Conservation (phyloP, 495 filamentous ascomycete species). For the Talaromyces ruber region DNA sequence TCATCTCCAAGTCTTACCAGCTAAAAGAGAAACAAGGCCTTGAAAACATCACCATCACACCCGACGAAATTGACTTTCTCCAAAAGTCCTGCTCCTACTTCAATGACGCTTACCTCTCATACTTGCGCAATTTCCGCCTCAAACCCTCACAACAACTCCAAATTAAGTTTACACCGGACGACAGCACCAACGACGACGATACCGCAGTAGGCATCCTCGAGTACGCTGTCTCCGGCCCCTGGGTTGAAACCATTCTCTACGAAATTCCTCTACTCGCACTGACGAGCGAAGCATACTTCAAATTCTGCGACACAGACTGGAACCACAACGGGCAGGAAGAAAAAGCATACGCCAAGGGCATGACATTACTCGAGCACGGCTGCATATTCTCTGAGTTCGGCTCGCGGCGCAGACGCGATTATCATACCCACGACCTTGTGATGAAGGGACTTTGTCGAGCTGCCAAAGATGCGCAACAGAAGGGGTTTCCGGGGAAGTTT, state of each 20-base stretch:
- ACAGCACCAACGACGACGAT: conserved; percentile 44
- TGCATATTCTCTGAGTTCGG: conserved; percentile 94
- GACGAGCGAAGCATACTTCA: conserved; percentile 94
- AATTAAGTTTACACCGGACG: conserved; percentile 55
- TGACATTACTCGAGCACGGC: conserved; percentile 65
- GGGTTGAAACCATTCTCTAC: conserved; percentile 95
- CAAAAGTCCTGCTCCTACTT: conserved; percentile 74
- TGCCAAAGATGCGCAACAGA: conserved; percentile 52
- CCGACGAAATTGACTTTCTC: conserved; percentile 75
- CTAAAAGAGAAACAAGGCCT: conserved; percentile 45
- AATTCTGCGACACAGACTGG: conserved; percentile 89
- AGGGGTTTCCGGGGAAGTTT: conserved; percentile 59
- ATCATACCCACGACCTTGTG: conserved; percentile 88
- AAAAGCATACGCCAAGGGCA: conserved; percentile 69
- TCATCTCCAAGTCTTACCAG: background rate
- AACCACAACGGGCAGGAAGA: conserved; percentile 75
- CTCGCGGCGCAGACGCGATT: conserved; percentile 78
- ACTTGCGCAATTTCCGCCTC: conserved; percentile 71
- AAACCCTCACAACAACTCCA: conserved; percentile 71
- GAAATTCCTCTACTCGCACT: conserved; percentile 91
- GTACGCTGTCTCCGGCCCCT: conserved; percentile 68
- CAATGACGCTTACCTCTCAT: conserved; percentile 64
- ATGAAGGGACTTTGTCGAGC: conserved; percentile 74
- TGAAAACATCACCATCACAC: conserved; percentile 63
- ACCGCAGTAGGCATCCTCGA: conserved; percentile 64